Percentiles rank a stretch among this genome's conserved stretches.
These are phyloP conservation scores for Nicotiana tomentosiformis DNA, from an alignment of 257 asterid genomes.

Conservation along the genomic window DNA sequence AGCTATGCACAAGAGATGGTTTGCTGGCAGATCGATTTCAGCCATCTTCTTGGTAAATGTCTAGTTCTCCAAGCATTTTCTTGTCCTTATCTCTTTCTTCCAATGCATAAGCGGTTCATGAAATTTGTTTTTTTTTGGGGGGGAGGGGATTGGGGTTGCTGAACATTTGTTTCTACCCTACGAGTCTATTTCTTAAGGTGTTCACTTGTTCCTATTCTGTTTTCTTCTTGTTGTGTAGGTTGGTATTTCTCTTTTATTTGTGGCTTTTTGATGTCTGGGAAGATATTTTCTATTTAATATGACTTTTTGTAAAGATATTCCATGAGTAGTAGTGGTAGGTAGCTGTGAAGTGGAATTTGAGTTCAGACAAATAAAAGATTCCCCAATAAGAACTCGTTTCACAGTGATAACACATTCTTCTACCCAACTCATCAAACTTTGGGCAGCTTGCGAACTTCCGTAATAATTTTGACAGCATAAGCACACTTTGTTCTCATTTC, in stretches of 20 bases:
- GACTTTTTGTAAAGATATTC: no score
- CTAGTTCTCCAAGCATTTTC: neutral
- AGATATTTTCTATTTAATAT: neutral
- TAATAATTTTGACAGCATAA: neutral
- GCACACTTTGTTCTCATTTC: neutral
- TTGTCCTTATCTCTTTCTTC: neutral
- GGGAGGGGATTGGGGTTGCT: neutral
- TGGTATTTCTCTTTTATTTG: neutral
- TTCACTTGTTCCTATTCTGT: neutral
- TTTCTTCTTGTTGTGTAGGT: no score
- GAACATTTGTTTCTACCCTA: neutral
- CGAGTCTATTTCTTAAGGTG: neutral
- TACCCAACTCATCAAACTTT: neutral
- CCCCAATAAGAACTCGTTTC: neutral
- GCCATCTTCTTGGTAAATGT: slow-evolving; percentile 82
- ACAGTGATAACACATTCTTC: neutral
- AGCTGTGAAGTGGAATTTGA: neutral
- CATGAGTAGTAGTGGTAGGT: neutral
- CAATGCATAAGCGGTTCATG: neutral
- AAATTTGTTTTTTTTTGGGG: neutral
- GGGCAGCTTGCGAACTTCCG: neutral
- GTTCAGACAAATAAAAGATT: neutral
- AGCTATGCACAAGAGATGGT: slow-evolving; percentile 98
- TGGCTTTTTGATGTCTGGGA: neutral
- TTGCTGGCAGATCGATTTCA: slow-evolving; percentile 89